phyloP scores from a whole-genome alignment of 768 basidiomycete genomes.

The Neoboletus magnificus region DNA sequence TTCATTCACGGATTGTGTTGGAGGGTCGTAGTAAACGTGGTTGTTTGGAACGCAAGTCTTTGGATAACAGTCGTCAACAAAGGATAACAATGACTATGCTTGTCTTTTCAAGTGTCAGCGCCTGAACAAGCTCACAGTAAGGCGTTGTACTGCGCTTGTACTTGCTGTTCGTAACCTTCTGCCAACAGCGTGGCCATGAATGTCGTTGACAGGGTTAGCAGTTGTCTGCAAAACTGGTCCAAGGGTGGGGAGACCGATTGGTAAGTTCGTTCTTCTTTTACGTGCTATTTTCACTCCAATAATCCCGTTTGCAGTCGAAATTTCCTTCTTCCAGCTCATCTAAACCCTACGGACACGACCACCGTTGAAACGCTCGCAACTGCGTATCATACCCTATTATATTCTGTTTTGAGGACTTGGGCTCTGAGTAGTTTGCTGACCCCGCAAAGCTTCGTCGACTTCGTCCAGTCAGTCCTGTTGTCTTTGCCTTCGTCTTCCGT shows the following conservation, averaged over 20 bases:
- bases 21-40: neutral
- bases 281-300: slow-evolving; percentile 16
- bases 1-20: neutral
- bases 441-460: slow-evolving; percentile 52
- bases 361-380: slow-evolving; percentile 58
- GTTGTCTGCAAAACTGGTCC: slow-evolving; percentile 51
- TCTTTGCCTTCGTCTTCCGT: slow-evolving; percentile 65
- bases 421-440: slow-evolving; percentile 45
- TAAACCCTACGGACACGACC: slow-evolving; percentile 51
- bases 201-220: slow-evolving; percentile 51
- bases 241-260: slow-evolving; percentile 62
- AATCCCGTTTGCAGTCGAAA: slow-evolving; percentile 46
- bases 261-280: slow-evolving; percentile 35
- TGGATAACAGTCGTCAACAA: slow-evolving; percentile 28
- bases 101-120: slow-evolving; percentile 18
- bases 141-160: slow-evolving; percentile 14
- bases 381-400: slow-evolving; percentile 66
- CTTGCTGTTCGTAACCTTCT: slow-evolving; percentile 8
- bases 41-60: slow-evolving; percentile 20
- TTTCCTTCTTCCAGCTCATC: slow-evolving; percentile 58
- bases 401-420: slow-evolving; percentile 57
- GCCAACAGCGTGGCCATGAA: slow-evolving; percentile 45
- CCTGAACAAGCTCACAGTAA: slow-evolving; percentile 13
- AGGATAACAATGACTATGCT: slow-evolving; percentile 24
- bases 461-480: slow-evolving; percentile 59